Percentiles rank a stretch among this genome's conserved stretches.
phyloP scores from a whole-genome alignment of 768 basidiomycete genomes.

The Xerocomus brunneocitrinus region DNA sequence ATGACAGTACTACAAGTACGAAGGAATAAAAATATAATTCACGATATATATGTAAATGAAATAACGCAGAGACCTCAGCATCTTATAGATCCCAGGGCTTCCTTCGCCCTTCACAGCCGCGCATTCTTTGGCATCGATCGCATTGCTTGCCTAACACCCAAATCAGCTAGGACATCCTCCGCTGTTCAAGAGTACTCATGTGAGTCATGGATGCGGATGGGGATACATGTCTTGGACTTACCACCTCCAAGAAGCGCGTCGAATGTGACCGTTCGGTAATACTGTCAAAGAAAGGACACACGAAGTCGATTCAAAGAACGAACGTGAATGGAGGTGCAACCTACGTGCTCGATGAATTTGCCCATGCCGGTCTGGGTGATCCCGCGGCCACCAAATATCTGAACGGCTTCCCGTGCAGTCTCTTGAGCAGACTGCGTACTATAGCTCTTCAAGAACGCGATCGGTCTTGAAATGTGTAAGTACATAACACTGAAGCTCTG shows the following conservation, averaged over 20 bases:
- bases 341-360: slow-evolving; percentile 50
- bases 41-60: neutral
- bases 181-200: slow-evolving; percentile 33
- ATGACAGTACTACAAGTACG: no score
- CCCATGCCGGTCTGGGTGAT: slow-evolving; percentile 78
- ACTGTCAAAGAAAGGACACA: slow-evolving; percentile 21
- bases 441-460: slow-evolving; percentile 77
- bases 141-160: slow-evolving; percentile 80
- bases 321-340: slow-evolving; percentile 7
- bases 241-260: slow-evolving; percentile 63
- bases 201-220: neutral
- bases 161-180: slow-evolving; percentile 71
- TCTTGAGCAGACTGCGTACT: slow-evolving; percentile 72
- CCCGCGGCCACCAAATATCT: slow-evolving; percentile 83
- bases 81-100: neutral
- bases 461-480: slow-evolving; percentile 43
- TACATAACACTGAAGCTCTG: neutral
- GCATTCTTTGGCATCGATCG: slow-evolving; percentile 68
- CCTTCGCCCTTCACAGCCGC: slow-evolving; percentile 47
- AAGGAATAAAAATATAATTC: neutral
- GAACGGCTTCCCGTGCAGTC: slow-evolving; percentile 71
- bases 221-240: slow-evolving; percentile 17
- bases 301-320: neutral
- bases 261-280: slow-evolving; percentile 30
- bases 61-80: neutral